Conservation (phyloP, 2,329 filamentous ascomycete species). For the Bipolaris victoriae region DNA sequence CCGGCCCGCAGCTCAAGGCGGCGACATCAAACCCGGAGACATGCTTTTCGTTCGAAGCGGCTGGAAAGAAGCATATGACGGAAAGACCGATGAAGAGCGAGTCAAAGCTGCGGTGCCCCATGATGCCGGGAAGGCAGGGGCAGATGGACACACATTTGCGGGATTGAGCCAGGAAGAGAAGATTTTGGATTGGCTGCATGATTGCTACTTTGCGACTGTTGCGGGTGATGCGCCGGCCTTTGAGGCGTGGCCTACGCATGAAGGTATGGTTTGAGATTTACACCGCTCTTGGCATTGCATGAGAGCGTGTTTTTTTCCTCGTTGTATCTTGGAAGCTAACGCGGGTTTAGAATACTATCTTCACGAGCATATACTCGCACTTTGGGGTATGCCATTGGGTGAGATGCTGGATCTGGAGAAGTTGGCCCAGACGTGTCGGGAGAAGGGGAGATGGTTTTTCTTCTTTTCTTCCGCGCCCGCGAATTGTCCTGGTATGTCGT, state of each 20-base stretch:
- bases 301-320: too few species aligned
- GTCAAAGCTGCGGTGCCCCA: slow-evolving; percentile 52
- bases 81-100: slow-evolving; percentile 47
- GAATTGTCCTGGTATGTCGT: slow-evolving; percentile 59
- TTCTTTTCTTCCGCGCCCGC: slow-evolving; percentile 66
- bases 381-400: slow-evolving; percentile 51
- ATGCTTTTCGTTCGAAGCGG: slow-evolving; percentile 71
- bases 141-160: slow-evolving; percentile 53
- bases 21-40: slow-evolving; percentile 65
- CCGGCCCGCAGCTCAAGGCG: slow-evolving; percentile 59
- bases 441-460: slow-evolving; percentile 64
- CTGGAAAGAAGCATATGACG: slow-evolving; percentile 64
- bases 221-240: slow-evolving; percentile 68
- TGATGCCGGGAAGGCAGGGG: slow-evolving; percentile 47
- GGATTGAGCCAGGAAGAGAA: slow-evolving; percentile 61
- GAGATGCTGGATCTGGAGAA: slow-evolving; percentile 57
- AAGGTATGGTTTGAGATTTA: slow-evolving; percentile 28
- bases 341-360: slow-evolving; percentile 37
- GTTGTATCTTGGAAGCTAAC: background rate
- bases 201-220: slow-evolving; percentile 70
- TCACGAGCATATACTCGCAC: slow-evolving; percentile 47
- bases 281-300: too few species aligned
- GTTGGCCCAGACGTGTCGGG: slow-evolving; percentile 62
- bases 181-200: slow-evolving; percentile 70
- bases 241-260: slow-evolving; percentile 66